Percentiles rank a stretch among this genome's conserved stretches.
Conservation (phyloP, 2,329 filamentous ascomycete species). For the Cordyceps cicadae region DNA sequence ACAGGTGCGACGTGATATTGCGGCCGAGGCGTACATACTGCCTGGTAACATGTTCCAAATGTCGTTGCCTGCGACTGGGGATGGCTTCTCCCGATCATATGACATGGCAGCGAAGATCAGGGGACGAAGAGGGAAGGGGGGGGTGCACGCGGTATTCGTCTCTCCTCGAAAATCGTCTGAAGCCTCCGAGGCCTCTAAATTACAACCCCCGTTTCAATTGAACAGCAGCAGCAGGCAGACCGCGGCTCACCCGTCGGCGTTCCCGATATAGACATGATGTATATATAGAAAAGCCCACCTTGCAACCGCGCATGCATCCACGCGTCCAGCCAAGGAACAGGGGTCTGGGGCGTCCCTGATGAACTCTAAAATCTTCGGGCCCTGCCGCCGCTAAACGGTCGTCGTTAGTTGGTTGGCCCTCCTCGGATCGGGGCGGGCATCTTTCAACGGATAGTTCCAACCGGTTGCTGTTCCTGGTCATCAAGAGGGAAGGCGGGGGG, state of each 20-base stretch:
- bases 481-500: neutral
- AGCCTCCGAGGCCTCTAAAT: neutral
- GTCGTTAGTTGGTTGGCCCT: neutral
- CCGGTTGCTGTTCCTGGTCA: neutral
- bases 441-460: conserved; percentile 3
- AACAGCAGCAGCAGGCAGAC: neutral
- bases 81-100: neutral
- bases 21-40: neutral
- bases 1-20: neutral
- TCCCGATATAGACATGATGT: neutral
- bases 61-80: neutral
- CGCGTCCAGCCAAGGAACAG: neutral
- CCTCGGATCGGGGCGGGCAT: neutral
- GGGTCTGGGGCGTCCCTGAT: neutral
- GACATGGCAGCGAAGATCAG: too few species aligned
- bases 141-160: neutral
- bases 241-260: neutral
- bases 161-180: neutral
- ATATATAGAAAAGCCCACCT: neutral
- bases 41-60: neutral
- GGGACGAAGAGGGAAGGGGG: neutral
- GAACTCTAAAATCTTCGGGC: neutral
- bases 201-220: too few species aligned
- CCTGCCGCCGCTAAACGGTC: neutral
- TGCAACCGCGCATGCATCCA: neutral